A percentile compares a stretch with the other conserved stretches of the same genome.
These are phyloP conservation scores for Schoenoplectus tabernaemontani DNA, from an alignment of 202 grass and related monocot species.

Conservation along the genomic window DNA sequence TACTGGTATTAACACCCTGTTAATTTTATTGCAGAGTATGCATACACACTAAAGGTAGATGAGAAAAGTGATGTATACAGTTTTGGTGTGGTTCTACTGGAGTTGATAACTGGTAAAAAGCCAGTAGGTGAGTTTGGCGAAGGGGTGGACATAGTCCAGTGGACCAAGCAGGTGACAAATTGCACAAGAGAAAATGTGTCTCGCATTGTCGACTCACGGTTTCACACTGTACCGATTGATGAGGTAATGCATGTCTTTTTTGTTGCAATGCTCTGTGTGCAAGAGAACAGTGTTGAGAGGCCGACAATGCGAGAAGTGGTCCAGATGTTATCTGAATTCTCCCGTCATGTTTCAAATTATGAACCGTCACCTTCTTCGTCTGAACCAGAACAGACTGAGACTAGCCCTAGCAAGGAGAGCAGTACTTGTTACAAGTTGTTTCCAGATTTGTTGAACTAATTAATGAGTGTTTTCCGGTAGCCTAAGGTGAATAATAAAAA, in stretches of 20 bases:
- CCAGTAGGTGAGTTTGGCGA: conserved; percentile 80
- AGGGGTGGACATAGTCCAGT: conserved; percentile 87
- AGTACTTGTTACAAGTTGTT: conserved; percentile 65
- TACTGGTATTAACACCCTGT: neutral
- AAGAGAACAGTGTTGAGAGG: conserved; percentile 81
- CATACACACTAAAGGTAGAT: conserved; percentile 71
- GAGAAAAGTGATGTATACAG: conserved; percentile 97
- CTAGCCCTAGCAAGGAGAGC: conserved; percentile 36
- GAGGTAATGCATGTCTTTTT: conserved; percentile 89
- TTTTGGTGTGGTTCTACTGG: conserved; percentile 72
- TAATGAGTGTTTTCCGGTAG: neutral
- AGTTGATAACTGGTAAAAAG: conserved; percentile 55
- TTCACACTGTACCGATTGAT: conserved; percentile 31
- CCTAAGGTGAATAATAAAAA: conserved; percentile 26
- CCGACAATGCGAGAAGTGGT: conserved; percentile 94
- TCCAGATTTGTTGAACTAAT: conserved; percentile 57
- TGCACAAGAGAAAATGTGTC: conserved; percentile 42
- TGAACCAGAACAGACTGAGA: neutral
- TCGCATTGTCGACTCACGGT: conserved; percentile 38
- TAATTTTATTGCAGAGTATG: conserved; percentile 44
- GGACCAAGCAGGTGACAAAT: conserved; percentile 43
- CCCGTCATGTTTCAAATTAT: conserved; percentile 12
- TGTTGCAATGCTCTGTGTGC: conserved; percentile 73
- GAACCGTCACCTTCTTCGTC: conserved; percentile 16
- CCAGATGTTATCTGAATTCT: conserved; percentile 74